phyloP scores from a whole-genome alignment of 495 filamentous ascomycete genomes.

The Staphylotrichum longicolle region DNA sequence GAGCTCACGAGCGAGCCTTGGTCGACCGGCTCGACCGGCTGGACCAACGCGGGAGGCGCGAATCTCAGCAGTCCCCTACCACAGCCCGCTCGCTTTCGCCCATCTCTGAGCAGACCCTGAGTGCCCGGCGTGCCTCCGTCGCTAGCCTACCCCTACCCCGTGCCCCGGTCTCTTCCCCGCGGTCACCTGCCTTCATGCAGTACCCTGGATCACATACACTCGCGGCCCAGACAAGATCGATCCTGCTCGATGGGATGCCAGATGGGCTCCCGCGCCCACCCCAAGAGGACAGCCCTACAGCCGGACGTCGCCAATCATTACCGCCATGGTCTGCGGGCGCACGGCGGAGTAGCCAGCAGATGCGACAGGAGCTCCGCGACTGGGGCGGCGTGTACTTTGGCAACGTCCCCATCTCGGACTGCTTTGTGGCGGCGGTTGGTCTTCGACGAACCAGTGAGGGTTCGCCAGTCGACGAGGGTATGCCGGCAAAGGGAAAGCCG shows the following conservation, averaged over 20 bases:
- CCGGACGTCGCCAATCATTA: conserved; percentile 29
- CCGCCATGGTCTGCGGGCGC: conserved; percentile 11
- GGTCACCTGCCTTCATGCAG: conserved; percentile 14
- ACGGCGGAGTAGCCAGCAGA: conserved; percentile 22
- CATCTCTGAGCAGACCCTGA: conserved; percentile 27
- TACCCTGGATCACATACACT: conserved; percentile 24
- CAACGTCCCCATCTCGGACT: conserved; percentile 35
- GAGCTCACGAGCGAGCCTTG: conserved; percentile 41
- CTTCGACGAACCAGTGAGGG: conserved; percentile 34
- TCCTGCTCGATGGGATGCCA: conserved; percentile 30
- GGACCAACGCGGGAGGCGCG: conserved; percentile 33
- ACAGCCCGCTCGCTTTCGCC: conserved; percentile 28
- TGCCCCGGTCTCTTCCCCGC: conserved; percentile 19
- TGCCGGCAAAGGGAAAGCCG: conserved; percentile 7
- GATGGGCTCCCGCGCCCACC: conserved; percentile 10
- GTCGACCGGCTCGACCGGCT: conserved; percentile 42
- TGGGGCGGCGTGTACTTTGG: conserved; percentile 40
- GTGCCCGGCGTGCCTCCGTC: conserved; percentile 20
- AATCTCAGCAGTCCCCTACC: conserved; percentile 17
- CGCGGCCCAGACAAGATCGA: conserved; percentile 29
- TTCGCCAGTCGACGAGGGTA: conserved; percentile 19
- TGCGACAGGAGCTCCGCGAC: conserved; percentile 32
- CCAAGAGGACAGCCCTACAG: not conserved
- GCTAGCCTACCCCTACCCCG: conserved; percentile 18
- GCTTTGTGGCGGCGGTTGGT: conserved; percentile 43